Evolutionary conservation across 306 rosid genomes (phyloP).

Genomic region (Sphenostylis stenocarpa): DNA sequence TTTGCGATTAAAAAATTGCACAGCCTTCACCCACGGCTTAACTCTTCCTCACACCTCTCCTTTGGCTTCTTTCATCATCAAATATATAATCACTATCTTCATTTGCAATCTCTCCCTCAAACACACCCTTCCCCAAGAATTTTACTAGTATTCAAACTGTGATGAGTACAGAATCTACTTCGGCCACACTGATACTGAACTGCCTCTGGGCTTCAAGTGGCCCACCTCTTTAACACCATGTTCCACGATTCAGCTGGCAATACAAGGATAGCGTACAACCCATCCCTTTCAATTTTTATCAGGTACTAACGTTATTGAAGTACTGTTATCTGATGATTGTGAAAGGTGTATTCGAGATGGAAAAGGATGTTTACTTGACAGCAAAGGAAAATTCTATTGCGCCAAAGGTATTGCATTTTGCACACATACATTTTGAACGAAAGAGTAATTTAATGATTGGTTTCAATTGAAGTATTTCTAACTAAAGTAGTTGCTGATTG

Average conservation of each 20-base stretch:
- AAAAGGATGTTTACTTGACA: slow-evolving; percentile 27
- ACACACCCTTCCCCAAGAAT: background rate
- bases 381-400: background rate
- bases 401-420: slow-evolving; percentile 19
- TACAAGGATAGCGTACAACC: background rate
- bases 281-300: slow-evolving; percentile 16
- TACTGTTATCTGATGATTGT: slow-evolving; percentile 29
- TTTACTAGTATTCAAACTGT: background rate
- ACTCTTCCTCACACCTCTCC: slow-evolving; percentile 20
- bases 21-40: background rate
- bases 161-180: slow-evolving; percentile 1
- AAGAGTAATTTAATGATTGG: background rate
- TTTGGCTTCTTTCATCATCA: slow-evolving; percentile 17
- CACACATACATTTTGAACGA: too few species aligned
- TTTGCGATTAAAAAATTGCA: background rate
- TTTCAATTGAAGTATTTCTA: background rate
- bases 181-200: background rate
- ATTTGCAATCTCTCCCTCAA: slow-evolving; percentile 31
- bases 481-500: background rate
- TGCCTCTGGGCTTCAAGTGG: background rate
- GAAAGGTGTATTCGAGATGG: background rate
- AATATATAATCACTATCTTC: slow-evolving; percentile 2
- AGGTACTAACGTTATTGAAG: background rate
- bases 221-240: slow-evolving; percentile 13
- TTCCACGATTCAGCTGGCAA: slow-evolving; percentile 29